A percentile compares a stretch with the other conserved stretches of the same genome.
phyloP scores from a whole-genome alignment of 208 protist genomes.

The Crithidia mellificae region DNA sequence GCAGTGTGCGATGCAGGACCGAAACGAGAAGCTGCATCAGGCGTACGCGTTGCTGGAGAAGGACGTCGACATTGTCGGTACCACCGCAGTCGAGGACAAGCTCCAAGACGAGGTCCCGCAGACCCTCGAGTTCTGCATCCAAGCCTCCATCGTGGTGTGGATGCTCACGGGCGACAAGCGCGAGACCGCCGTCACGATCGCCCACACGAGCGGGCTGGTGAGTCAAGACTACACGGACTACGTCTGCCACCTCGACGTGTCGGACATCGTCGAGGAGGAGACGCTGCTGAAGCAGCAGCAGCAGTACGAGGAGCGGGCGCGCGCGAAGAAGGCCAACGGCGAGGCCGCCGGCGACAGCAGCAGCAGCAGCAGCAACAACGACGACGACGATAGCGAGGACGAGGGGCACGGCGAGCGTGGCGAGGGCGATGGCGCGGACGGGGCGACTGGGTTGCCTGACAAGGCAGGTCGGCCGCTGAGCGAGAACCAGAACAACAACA shows the following conservation, averaged over 20 bases:
- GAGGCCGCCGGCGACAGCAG: not conserved
- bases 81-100: constrained; percentile 96
- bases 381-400: constrained; percentile 5
- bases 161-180: constrained; percentile 98
- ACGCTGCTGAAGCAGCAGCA: constrained; percentile 25
- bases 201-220: constrained; percentile 61
- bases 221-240: constrained; percentile 20
- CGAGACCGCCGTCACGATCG: constrained; percentile 97
- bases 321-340: constrained; percentile 6
- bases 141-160: constrained; percentile 94
- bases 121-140: constrained; percentile 85
- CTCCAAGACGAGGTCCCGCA: constrained; percentile 94
- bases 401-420: not conserved
- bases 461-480: not conserved
- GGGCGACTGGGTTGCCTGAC: no score
- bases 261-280: constrained; percentile 40
- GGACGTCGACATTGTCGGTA: constrained; percentile 88
- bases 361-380: constrained; percentile 2
- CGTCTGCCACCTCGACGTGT: constrained; percentile 55
- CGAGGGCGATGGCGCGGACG: not conserved
- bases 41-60: constrained; percentile 80
- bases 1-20: constrained; percentile 58
- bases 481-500: not conserved
- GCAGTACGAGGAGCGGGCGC: constrained; percentile 8
- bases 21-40: constrained; percentile 54